Evolutionary conservation across 768 basidiomycete genomes (phyloP).

Genomic region (Hydnum rufescens): DNA sequence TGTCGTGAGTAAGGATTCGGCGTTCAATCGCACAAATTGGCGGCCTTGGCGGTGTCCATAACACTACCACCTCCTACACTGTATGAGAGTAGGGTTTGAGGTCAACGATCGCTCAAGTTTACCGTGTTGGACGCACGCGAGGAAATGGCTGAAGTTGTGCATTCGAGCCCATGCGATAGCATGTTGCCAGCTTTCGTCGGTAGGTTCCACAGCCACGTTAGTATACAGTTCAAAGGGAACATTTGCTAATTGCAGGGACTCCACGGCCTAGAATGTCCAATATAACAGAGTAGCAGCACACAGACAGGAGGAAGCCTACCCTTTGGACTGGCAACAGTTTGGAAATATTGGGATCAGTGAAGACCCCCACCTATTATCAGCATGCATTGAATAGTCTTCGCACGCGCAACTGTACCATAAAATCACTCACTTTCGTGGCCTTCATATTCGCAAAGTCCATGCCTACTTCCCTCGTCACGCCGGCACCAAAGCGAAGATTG

Average conservation of each 20-base stretch:
- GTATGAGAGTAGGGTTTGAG: neutral
- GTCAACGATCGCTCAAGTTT: neutral
- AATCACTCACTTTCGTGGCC: conserved; percentile 47
- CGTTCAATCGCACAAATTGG: conserved; percentile 47
- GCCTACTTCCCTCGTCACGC: conserved; percentile 76
- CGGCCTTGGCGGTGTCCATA: conserved; percentile 90
- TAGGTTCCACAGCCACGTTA: conserved; percentile 72
- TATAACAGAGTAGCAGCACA: neutral
- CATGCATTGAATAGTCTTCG: neutral
- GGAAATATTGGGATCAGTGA: conserved; percentile 75
- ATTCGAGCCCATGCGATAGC: conserved; percentile 77
- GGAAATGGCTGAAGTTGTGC: conserved; percentile 82
- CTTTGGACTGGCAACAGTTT: conserved; percentile 66
- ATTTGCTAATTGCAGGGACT: conserved; percentile 53
- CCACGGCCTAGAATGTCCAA: conserved; percentile 34
- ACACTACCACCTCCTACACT: conserved; percentile 88
- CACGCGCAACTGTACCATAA: neutral
- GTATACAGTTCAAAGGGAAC: conserved; percentile 70
- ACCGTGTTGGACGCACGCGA: conserved; percentile 37
- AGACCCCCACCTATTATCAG: conserved; percentile 57
- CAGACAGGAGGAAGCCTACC: conserved; percentile 24
- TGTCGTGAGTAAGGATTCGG: neutral
- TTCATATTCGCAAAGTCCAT: conserved; percentile 92
- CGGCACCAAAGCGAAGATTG: conserved; percentile 76
- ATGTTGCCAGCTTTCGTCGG: conserved; percentile 70